Base-by-base conservation (phyloP, 129 eudicot species). In the Helianthus annuus region DNA sequence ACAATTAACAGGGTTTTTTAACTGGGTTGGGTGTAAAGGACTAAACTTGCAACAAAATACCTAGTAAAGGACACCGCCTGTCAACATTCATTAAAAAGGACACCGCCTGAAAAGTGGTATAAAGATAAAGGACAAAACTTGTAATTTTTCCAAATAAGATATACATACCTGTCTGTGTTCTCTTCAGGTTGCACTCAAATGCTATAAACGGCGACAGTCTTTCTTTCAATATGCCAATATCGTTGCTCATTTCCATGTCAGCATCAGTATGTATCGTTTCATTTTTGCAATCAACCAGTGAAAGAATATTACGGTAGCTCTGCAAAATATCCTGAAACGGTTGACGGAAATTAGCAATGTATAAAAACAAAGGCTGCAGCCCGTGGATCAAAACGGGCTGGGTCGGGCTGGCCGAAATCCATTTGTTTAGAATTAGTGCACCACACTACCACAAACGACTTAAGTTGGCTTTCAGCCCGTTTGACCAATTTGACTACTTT, bases 171-270 rank as follows among this genome's bases (percentile, higher is more conserved):
- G 9, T 17, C 10, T 12, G 32, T 7, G 58, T 22, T n/a, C 17
- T 15, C 58, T 53, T 53, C 27, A 19, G 61, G 7, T 64, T 70
- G 80, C 80, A 64, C 66, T 69, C 67, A 15, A 55, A 83, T 63
- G 80, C 75, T 71, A 68, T 68, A 68, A 68, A 79, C 0, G 74
- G 60, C 17, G 72, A 55, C 60, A 80, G 62, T 55, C 52, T 69
- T 68, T 72, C 74, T 71, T 80, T 80, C 63, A 77, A 29, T 27
- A 53, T 49, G 34, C 14, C 19, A 19, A 42, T 7, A 42, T 42
- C 46, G 7, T 42, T 7, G 46, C 7, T 42, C 46, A 66, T 16
- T 16, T 58, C 72, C 55, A 15, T 32, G 32, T 71, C 73, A 16
- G 34, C 14, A 64, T 78, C 54, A 42, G 69, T 66, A 24, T 66